Evolutionary conservation across 2,329 filamentous ascomycete species (phyloP), one percentile per base, ranked within the genome.

Genomic region (Rhinocladiella similis): DNA sequence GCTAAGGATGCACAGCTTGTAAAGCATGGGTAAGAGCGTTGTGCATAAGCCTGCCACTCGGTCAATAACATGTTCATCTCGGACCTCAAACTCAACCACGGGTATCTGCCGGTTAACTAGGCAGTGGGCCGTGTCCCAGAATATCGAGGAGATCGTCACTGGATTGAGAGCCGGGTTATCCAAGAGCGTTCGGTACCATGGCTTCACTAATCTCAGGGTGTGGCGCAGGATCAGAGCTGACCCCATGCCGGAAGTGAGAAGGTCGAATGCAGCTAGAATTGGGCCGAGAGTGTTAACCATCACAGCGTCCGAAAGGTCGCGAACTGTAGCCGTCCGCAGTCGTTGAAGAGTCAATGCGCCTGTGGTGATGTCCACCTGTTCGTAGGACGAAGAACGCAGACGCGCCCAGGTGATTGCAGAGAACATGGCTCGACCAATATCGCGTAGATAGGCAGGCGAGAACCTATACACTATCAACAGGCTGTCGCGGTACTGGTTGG

Each of bases 51-150:
- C 70, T 6, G 62, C 63, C 42, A 65, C 66, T 33, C 68, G 65
- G 51, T 72, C 68, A n/a, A 70, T 63, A 27, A 68, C 60, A 36
- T 62, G 43, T 43, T 57, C 59, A 20, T 61, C 57, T 6, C 61
- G 49, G 16, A 35, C 29, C 7, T 57, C 52, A 22, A 68, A 62
- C 53, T 64, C 63, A 7, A 72, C 63, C 35, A 71, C 64, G 13
- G 70, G 69, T 5, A 70, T 47, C 46, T 71, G 64, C 25, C 70
- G 66, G 46, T 64, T 63, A 6, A 67, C 55, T 22, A 72, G 42
- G 46, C 66, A 70, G 33, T 68, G 65, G 14, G 69, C 59, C 4
- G 67, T 72, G 53, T 72, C 69, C 45, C 70, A 57, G 25, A 72
- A 57, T 38, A 71, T 61, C 5, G 69, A 67, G 0, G 66, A 53